Evolutionary conservation across 768 basidiomycete species (phyloP), one percentile per base, ranked within the genome.

Genomic region (Hygrocybe punicea): DNA sequence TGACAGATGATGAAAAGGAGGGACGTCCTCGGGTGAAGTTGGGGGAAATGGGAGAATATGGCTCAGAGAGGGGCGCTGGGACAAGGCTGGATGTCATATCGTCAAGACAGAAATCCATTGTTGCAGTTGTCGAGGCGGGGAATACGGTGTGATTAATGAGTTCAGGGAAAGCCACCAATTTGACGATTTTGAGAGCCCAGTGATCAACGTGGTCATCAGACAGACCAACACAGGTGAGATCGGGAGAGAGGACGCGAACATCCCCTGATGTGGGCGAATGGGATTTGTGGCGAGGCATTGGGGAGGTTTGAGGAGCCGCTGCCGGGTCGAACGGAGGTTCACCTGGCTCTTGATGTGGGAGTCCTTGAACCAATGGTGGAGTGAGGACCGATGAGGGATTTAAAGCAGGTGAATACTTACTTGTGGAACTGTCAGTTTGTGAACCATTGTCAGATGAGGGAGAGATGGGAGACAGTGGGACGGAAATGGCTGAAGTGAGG

Each of bases 101-200:
- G 3, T 25, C 23, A 49, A 34, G 23, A 8, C 13, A 36, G 14
- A 13, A 17, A 24, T 25, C 14, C 40, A 16, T 11, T 4, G 40
- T 51, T 51, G 48, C 24, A 47, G 45, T 37, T 37, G 37, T 67
- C 49, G 55, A 47, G 25, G 51, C 49, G 39, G 52, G 58, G 39
- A 25, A 47, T 34, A 53, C 42, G 57, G 56, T 56, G 53, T 29
- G 50, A n/a, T 78, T 76, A 29, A 87, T 84, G 53, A 90, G 78
- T 58, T 89, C 87, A 0, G 87, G 86, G 67, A 83, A 90, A 6
- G 88, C 87, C 37, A 91, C 78, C 13, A 90, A 78, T 71, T 89
- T 89, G 58, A 91, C 76, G 42, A 91, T 81, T 74, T 91, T 91
- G 59, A 86, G 78, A 21, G 81, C 80, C 89, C 89, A 91, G 49